These are phyloP conservation scores for Terana coerulea DNA, from an alignment of 768 basidiomycete species.

Conservation along the genomic window DNA sequence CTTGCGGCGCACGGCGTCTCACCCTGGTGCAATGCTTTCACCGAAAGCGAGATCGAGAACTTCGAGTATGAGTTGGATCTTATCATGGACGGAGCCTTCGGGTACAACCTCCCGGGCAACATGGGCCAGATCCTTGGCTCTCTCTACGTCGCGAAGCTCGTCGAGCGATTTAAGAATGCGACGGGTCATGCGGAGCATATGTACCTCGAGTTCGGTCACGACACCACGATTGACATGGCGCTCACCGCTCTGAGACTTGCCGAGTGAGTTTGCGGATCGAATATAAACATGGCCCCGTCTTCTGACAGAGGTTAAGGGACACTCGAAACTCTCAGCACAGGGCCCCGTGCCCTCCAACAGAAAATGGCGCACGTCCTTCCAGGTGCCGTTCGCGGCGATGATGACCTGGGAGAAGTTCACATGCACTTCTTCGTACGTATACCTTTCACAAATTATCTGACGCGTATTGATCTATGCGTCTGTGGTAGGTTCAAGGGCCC, in stretches of 20 bases:
- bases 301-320: no score
- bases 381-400: conserved; percentile 40
- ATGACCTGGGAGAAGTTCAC: conserved; percentile 42
- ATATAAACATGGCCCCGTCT: no score
- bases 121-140: conserved; percentile 36
- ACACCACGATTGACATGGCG: conserved; percentile 36
- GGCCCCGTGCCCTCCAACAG: conserved; percentile 27
- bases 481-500: conserved; percentile 27
- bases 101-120: conserved; percentile 30
- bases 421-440: conserved; percentile 26
- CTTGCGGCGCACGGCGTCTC: conserved; percentile 33
- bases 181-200: conserved; percentile 30
- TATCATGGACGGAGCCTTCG: conserved; percentile 34
- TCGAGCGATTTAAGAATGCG: conserved; percentile 36
- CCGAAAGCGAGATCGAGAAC: conserved; percentile 27
- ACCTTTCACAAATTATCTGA: background rate
- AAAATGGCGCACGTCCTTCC: conserved; percentile 35
- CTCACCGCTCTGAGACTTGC: conserved; percentile 37
- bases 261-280: conserved; percentile 28
- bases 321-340: conserved; percentile 23
- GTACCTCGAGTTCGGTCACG: conserved; percentile 42
- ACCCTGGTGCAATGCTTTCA: conserved; percentile 40
- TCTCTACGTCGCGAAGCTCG: conserved; percentile 36
- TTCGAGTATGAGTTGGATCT: conserved; percentile 42
- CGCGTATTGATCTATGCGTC: background rate